Conservation (phyloP, 768 basidiomycete species). For the Mycena olivaceomarginata region DNA sequence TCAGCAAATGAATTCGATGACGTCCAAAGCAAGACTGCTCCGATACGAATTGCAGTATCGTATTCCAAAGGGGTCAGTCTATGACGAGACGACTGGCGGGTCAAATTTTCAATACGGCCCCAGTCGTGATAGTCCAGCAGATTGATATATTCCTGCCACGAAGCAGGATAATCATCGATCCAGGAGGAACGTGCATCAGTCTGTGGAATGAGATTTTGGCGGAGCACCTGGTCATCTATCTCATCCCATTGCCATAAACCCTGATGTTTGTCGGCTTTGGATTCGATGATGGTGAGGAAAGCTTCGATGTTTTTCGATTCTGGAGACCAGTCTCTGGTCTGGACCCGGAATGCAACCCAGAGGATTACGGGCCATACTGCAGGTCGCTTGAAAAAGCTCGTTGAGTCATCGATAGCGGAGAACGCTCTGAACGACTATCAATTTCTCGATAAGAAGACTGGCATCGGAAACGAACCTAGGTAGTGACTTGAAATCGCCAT, state of each 20-base stretch:
- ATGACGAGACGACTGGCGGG: slow-evolving; percentile 13
- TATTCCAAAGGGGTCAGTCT: background rate
- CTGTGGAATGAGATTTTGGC: slow-evolving; percentile 10
- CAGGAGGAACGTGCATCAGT: background rate
- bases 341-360: slow-evolving; percentile 33
- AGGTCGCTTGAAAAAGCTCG: slow-evolving; percentile 14
- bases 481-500: slow-evolving; percentile 19
- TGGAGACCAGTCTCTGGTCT: slow-evolving; percentile 11
- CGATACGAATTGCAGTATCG: slow-evolving; percentile 28
- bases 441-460: slow-evolving; percentile 13
- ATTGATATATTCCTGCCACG: slow-evolving; percentile 20
- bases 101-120: slow-evolving; percentile 18
- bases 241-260: slow-evolving; percentile 33
- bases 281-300: slow-evolving; percentile 24
- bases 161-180: slow-evolving; percentile 30
- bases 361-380: slow-evolving; percentile 32
- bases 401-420: slow-evolving; percentile 8
- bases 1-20: slow-evolving; percentile 12
- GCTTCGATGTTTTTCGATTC: slow-evolving; percentile 10
- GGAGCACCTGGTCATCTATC: slow-evolving; percentile 23
- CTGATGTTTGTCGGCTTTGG: slow-evolving; percentile 3
- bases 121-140: slow-evolving; percentile 25
- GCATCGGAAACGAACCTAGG: slow-evolving; percentile 21
- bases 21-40: slow-evolving; percentile 28
- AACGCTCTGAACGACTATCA: slow-evolving; percentile 27